Percentiles rank a stretch among this genome's conserved stretches.
phyloP scores from a whole-genome alignment of 2,329 filamentous ascomycete species.

The Cercospora sojina region DNA sequence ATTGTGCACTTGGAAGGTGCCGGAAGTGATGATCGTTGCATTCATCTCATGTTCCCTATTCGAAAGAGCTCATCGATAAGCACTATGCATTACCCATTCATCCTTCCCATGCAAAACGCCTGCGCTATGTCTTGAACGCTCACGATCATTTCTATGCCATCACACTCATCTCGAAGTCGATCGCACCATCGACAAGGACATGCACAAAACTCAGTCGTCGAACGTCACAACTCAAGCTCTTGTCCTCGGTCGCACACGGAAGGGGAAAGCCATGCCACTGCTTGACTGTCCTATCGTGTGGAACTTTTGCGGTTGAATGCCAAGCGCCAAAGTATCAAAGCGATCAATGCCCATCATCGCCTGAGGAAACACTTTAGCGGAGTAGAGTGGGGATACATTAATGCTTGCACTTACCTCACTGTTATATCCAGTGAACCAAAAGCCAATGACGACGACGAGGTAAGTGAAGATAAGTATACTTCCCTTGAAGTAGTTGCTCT shows the following conservation, averaged over 20 bases:
- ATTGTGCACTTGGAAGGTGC: neutral
- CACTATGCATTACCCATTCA: neutral
- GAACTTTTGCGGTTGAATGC: constrained; percentile 22
- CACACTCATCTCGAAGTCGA: neutral
- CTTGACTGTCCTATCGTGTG: constrained; percentile 24
- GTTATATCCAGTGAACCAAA: constrained; percentile 75
- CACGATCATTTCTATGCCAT: neutral
- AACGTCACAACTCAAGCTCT: neutral
- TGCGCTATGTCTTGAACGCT: neutral
- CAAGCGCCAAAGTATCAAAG: constrained; percentile 29
- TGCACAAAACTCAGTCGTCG: neutral
- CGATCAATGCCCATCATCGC: constrained; percentile 31
- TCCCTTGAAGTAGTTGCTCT: constrained; percentile 99
- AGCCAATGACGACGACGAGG: constrained; percentile 85
- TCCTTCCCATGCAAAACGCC: neutral
- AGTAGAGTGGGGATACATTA: neutral
- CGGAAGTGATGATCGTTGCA: neutral
- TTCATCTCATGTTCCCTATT: neutral
- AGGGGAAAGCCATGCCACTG: constrained; percentile 19
- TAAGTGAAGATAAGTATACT: constrained; percentile 92
- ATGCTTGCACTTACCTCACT: constrained; percentile 44
- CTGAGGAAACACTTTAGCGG: constrained; percentile 17
- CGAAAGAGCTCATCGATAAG: neutral
- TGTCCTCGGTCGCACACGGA: constrained; percentile 1
- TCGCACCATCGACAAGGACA: neutral